Evolutionary conservation across 108 stramenopile species (phyloP), one percentile per base, ranked within the genome.

Genomic region (Nitzschia sp.): DNA sequence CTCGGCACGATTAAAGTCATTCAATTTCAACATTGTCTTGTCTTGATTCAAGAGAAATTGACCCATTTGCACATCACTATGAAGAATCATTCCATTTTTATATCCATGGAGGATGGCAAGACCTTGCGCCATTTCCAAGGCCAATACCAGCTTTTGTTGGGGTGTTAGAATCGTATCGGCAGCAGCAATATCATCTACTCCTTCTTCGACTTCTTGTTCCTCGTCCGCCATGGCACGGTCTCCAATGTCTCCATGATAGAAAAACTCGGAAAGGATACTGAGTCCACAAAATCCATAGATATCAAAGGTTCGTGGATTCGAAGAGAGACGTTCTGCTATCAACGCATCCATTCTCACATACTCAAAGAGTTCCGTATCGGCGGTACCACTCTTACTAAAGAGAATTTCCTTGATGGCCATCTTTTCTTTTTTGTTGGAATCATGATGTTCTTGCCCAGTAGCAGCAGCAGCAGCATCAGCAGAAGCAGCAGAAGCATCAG

Each of bases 1-100:
- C 57, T 90, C 86, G 0, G 93, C 93, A 29, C 90, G 71, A 45
- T 94, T 94, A 68, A 86, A 94, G 64, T 94, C 93, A 25, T 89
- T 87, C 11, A 94, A 57, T 66, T 90, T 94, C 26, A 90, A 55
- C 35, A 50, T 54, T 52, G 58, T 80, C 58, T 64, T 66, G 33
- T 58, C 80, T 53, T 47, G 56, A 32, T 48, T 64, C 45, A 75
- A 63, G 9, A 92, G 69, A 73, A 80, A 92, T 66, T 92, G 91
- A 0, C 57, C 61, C 1, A 82, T 58, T 63, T 88, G 84, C 62
- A 88, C 58, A 61, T 89, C 88, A 15, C 85, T 69, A 63, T 89
- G 83, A 19, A 77, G 80, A 31, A 92, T 89, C 1, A 77, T 71
- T 58, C 86, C 88, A 60, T 66, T 56, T 3, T 25, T 38, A 73